Conservation (phyloP, 345 rosid species). For the Salix exigua region DNA sequence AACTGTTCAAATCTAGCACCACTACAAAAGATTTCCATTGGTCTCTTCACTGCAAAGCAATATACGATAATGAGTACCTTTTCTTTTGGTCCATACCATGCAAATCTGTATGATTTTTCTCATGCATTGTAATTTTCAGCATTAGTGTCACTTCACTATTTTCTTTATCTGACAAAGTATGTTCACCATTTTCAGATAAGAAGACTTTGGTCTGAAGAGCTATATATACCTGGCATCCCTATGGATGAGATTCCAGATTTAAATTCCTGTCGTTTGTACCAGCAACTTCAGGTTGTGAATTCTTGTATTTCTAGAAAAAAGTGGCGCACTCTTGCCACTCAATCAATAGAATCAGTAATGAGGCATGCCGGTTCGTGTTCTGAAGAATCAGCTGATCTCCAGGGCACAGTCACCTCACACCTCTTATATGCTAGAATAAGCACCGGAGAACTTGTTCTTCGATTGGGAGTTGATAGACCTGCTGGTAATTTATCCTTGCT, state of each 20-base stretch:
- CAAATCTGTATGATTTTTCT: background rate
- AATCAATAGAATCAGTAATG: slow-evolving; percentile 66
- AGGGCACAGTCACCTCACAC: slow-evolving; percentile 23
- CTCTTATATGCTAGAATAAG: slow-evolving; percentile 55
- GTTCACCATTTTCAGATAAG: slow-evolving; percentile 52
- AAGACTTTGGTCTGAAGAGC: slow-evolving; percentile 73
- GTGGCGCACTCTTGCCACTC: slow-evolving; percentile 47
- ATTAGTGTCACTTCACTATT: background rate
- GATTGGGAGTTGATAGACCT: slow-evolving; percentile 56
- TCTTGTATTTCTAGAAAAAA: slow-evolving; percentile 84
- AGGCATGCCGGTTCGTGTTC: slow-evolving; percentile 42
- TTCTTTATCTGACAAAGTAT: slow-evolving; percentile 19
- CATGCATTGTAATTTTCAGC: background rate
- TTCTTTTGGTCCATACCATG: background rate
- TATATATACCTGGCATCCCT: slow-evolving; percentile 77
- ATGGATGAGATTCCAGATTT: slow-evolving; percentile 69
- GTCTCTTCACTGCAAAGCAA: no score
- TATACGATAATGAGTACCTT: background rate
- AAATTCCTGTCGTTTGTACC: slow-evolving; percentile 75
- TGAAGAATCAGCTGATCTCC: slow-evolving; percentile 38
- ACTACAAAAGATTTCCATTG: no score
- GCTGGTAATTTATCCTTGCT: slow-evolving; percentile 66
- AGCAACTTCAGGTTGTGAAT: slow-evolving; percentile 86
- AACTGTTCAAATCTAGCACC: no score
- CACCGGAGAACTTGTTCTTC: slow-evolving; percentile 68